Evolutionary conservation across 1,139 yeast species (phyloP), one percentile per base, ranked within the genome.

Genomic region (Kodamaea anthophila): DNA sequence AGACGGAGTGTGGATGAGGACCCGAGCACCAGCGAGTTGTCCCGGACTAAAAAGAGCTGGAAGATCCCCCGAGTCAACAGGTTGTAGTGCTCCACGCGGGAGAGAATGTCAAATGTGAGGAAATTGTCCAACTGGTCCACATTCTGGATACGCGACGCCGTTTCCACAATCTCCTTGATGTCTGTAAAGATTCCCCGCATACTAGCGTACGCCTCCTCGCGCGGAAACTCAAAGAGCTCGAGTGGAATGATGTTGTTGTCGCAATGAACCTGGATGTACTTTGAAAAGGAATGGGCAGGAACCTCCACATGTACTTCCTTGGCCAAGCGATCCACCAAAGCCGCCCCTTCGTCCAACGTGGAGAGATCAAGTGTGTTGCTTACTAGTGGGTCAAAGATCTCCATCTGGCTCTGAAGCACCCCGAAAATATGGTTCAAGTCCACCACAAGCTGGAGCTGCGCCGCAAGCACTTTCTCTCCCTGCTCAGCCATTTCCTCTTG

Each of bases 211-310:
- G 65, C 46, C 12, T 47, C 48, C 3, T 41, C 37, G 7, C 46
- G 40, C 3, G 49, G 43, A 1, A 58, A 41, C 13, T 39, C 42
- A 24, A 51, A 51, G 10, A 75, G 44, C 0, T 59, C 60, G 21
- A 65, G 58, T 1, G 79, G 78, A 9, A 86, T 83, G 28, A 74
- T 67, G 35, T 67, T 66, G 49, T 80, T 80, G 37, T 71, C 72
- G 22, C 70, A 53, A 36, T 73, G 70, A 28, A 60, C 55, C 23
- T 80, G 79, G 32, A 76, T 73, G 35, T 72, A 72, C 13, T 67
- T 70, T 3, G 65, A 60, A 26, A 60, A 51, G 23, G 67, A 57
- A 5, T 60, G 58, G 1, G 20, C 27, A 1, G 70, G 69, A 3
- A 38, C 33, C 10, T 40, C 23, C 8, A 29, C 27, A 5, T 31